Evolutionary conservation across 352 stramenopile species (phyloP), one percentile per base, ranked within the genome.

Genomic region (Elongisporangium anandrum): DNA sequence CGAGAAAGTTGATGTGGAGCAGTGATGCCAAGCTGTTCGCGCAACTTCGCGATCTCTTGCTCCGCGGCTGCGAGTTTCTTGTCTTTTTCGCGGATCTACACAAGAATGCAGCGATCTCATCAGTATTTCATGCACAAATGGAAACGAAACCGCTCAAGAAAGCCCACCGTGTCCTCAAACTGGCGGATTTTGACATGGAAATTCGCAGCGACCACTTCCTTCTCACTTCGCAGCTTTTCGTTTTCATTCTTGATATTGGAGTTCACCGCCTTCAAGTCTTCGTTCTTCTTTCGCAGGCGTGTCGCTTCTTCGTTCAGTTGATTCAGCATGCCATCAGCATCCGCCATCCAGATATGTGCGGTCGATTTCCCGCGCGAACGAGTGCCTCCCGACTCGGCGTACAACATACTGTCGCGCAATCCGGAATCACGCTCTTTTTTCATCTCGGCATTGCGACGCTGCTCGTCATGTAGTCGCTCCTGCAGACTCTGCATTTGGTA

Each of bases 101-200:
- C 22, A 59, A 41, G 26, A 52, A 39, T 23, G 34, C 16, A 68
- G 54, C 16, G n/a, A 57, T 57, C 22, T 24, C 6, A 21, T 52
- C 13, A 62, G 41, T 38, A 49, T 23, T 39, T 23, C 15, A 38
- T 45, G 50, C 2, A 4, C 17, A 22, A 8, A 19, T 21, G 20
- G 24, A 54, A 8, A 29, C 5, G 22, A 8, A 38, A 34, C 5
- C 39, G 23, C 15, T 45, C 20, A 24, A 26, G 21, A 9, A 1
- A 12, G 23, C 62, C 26, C 65, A 88, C 80, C 53, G 63, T 73
- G 48, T 92, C 79, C 56, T 93, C 80, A 10, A 82, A 76, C 21
- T 87, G 77, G n/a, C 80, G 81, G 49, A 95, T 85, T 59, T 94
- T 94, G 59, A 95, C 79, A 63, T 92, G 84, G 39, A 88, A 88